These are phyloP conservation scores for Pseudocercospora vitis DNA, from an alignment of 2,329 filamentous ascomycete species.

Conservation along the genomic window DNA sequence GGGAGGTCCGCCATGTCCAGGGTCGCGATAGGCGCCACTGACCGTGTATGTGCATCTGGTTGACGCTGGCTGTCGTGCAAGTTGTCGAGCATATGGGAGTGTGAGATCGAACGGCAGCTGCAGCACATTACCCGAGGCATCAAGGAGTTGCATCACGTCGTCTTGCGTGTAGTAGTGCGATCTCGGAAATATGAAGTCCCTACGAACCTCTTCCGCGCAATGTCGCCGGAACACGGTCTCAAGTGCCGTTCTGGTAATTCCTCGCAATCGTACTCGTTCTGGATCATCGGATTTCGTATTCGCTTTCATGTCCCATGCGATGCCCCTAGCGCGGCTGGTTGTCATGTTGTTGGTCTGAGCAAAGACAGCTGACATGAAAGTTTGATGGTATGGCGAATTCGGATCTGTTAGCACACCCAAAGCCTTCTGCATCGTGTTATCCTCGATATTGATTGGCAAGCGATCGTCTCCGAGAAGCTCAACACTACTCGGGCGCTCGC, in stretches of 20 bases:
- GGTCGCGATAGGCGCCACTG: conserved; percentile 81
- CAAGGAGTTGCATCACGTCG: conserved; percentile 77
- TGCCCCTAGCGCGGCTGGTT: conserved; percentile 71
- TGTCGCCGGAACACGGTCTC: conserved; percentile 81
- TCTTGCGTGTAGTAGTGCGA: conserved; percentile 70
- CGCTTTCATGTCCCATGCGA: conserved; percentile 49
- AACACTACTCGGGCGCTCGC: conserved; percentile 75
- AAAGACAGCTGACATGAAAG: conserved; percentile 85
- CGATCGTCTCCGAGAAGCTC: conserved; percentile 84
- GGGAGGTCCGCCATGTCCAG: conserved; percentile 75
- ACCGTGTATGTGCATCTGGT: conserved; percentile 81
- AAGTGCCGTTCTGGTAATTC: conserved; percentile 69
- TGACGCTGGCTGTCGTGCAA: conserved; percentile 68
- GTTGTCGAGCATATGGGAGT: conserved; percentile 78
- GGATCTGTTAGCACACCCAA: conserved; percentile 79
- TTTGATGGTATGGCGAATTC: conserved; percentile 82
- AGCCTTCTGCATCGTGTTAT: conserved; percentile 82
- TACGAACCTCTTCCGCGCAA: conserved; percentile 77
- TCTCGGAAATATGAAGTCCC: conserved; percentile 75
- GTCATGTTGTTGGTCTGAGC: conserved; percentile 50
- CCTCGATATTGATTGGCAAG: conserved; percentile 87
- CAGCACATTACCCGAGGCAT: conserved; percentile 79
- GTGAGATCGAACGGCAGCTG: conserved; percentile 95
- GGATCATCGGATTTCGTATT: conserved; percentile 26
- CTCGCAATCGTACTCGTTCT: conserved; percentile 28